Base-by-base conservation (phyloP, 768 basidiomycete genomes). In the Cyclocybe cylindracea region DNA sequence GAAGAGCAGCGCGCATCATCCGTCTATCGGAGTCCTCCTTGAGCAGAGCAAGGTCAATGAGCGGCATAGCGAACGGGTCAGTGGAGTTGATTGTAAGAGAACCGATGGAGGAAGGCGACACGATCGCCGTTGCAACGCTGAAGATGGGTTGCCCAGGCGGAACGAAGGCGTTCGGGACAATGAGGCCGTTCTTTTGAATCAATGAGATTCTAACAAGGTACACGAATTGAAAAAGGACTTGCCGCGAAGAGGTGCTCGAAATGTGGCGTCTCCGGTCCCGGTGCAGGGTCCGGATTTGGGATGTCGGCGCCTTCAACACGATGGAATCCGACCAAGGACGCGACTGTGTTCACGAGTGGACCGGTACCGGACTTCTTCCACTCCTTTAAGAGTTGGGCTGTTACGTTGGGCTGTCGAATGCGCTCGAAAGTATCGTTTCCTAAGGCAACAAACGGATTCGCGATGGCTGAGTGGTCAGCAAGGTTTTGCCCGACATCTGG, bases 11-110 rank as follows among this genome's bases (percentile, higher is more conserved):
- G 7, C 63, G 56, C 16, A 68, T 39, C 8, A 61, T 61, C 16
- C 53, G 51, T 7, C 65, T 43, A 46, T 71, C 71, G 24, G 65
- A 63, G 3, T 54, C 54, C 10, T 61, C 56, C 37, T 38, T 60
- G 29, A 78, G 70, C 65, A 78, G 75, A 39, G 71, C 74, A 2
- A 78, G 77, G 58, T 84, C 70, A 61, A 84, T 80, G 10, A 67
- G 38, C 0, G 82, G 80, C 13, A 64, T 39, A 38, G 66, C 68
- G 59, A 80, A 78, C 10, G 77, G 68, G 54, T 72, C 62, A n/a
- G 64, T 70, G 10, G 76, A 73, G 42, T 66, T 70, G 39, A 80
- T 48, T 5, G 60, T 65, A 3, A 71, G 46, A 14, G 58, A 51
- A 40, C 61, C 63, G n/a, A 59, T 48, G 52, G 35, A 44, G 42